Conservation (phyloP, 1,284 basidiomycete species). For the Tilletia caries region DNA sequence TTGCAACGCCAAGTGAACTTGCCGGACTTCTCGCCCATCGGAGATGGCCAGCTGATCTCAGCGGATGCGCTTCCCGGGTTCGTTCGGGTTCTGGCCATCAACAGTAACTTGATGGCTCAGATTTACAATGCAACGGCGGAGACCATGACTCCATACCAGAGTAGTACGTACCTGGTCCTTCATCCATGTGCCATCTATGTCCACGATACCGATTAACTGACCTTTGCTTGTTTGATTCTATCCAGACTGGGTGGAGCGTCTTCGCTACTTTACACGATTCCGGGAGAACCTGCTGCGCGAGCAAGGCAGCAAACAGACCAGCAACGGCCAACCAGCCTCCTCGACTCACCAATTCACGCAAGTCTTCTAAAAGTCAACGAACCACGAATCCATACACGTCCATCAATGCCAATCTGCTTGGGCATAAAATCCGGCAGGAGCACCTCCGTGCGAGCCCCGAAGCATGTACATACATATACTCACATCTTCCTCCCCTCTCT, state of each 20-base stretch:
- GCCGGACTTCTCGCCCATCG: conserved; percentile 48
- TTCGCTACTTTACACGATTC: conserved; percentile 29
- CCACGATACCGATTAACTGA: too few relatives aligned
- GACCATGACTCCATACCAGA: conserved; percentile 46
- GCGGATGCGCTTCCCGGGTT: conserved; percentile 42
- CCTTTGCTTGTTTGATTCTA: background rate
- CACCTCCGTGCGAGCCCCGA: too few relatives aligned
- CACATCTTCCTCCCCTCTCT: too few relatives aligned
- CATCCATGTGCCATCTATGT: too few relatives aligned
- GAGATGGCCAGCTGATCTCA: conserved; percentile 47
- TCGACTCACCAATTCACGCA: conserved; percentile 6
- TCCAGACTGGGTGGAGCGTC: conserved; percentile 37
- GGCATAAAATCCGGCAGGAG: too few relatives aligned
- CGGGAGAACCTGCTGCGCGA: background rate
- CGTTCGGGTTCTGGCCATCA: conserved; percentile 46
- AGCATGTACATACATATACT: too few relatives aligned
- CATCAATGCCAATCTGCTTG: too few relatives aligned
- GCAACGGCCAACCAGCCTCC: background rate
- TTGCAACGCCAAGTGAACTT: conserved; percentile 44
- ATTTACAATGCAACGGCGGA: conserved; percentile 50
- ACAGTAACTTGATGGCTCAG: conserved; percentile 49
- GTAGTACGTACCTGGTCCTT: conserved; percentile 24
- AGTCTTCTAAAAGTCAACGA: conserved; percentile 7
- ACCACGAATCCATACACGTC: too few relatives aligned
- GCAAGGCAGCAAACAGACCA: background rate